Evolutionary conservation across 2,329 filamentous ascomycete species (phyloP).

Genomic region (Lecanicillium sp.): DNA sequence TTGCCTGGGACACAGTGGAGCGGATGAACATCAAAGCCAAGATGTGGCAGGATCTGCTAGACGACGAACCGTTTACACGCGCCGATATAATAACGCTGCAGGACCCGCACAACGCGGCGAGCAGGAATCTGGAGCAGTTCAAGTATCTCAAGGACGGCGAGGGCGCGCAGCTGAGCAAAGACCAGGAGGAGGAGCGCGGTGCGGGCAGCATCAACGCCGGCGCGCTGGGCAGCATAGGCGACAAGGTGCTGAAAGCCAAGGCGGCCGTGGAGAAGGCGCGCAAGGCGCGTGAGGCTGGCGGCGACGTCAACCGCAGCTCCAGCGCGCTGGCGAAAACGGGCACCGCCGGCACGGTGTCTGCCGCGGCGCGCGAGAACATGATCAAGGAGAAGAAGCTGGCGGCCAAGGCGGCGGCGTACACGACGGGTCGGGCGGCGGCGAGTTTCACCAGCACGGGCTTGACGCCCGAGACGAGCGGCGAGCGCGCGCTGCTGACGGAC

Average conservation of each 20-base stretch:
- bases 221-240: conserved; percentile 69
- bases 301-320: conserved; percentile 49
- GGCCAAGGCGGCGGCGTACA: conserved; percentile 84
- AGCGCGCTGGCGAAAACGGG: conserved; percentile 36
- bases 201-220: conserved; percentile 68
- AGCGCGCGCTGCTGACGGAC: conserved; percentile 79
- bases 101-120: conserved; percentile 84
- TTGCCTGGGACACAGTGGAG: conserved; percentile 92
- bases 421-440: conserved; percentile 83
- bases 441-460: conserved; percentile 94
- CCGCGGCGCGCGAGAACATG: conserved; percentile 28
- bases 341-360: conserved; percentile 16
- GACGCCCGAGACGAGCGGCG: conserved; percentile 83
- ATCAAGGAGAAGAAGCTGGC: conserved; percentile 56
- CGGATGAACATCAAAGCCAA: conserved; percentile 94
- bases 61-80: conserved; percentile 77
- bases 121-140: conserved; percentile 78
- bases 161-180: conserved; percentile 59
- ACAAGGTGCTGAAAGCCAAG: conserved; percentile 85
- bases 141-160: conserved; percentile 82
- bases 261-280: conserved; percentile 90
- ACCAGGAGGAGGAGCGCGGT: conserved; percentile 62
- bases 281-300: conserved; percentile 59
- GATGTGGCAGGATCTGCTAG: conserved; percentile 87
- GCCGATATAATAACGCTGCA: conserved; percentile 95